A percentile compares a stretch with the other conserved stretches of the same genome.
phyloP scores from a whole-genome alignment of 176 grass and related monocot genomes.

The Oryza longistaminata region DNA sequence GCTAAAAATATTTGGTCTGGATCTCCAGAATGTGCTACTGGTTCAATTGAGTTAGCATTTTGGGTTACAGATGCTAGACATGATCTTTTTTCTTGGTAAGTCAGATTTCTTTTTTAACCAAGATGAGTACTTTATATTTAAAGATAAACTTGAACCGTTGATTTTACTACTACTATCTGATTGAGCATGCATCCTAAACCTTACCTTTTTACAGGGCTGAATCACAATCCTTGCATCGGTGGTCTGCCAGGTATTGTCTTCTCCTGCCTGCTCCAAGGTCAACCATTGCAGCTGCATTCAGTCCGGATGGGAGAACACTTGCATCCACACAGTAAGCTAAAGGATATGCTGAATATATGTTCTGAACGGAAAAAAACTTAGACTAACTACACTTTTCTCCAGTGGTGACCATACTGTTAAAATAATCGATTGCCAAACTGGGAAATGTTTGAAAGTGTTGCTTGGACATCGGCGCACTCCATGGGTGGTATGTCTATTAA shows the following conservation, averaged over 20 bases:
- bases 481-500: conserved; percentile 86
- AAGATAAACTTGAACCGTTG: background rate
- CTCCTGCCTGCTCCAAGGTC: conserved; percentile 91
- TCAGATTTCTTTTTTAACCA: conserved; percentile 15
- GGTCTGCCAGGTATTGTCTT: conserved; percentile 81
- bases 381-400: conserved; percentile 46
- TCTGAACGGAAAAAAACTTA: conserved; percentile 10
- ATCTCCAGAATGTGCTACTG: conserved; percentile 33
- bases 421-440: conserved; percentile 94
- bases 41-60: conserved; percentile 48
- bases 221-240: conserved; percentile 73
- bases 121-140: background rate
- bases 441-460: conserved; percentile 91
- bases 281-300: conserved; percentile 98
- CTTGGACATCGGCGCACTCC: conserved; percentile 88
- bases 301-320: conserved; percentile 91
- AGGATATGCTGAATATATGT: conserved; percentile 27
- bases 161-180: conserved; percentile 7
- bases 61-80: conserved; percentile 63
- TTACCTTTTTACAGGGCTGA: conserved; percentile 70
- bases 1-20: conserved; percentile 68
- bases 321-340: conserved; percentile 94
- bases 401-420: conserved; percentile 99
- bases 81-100: conserved; percentile 90
- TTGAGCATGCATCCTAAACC: background rate